Evolutionary conservation across 2,329 filamentous ascomycete species (phyloP), one percentile per base, ranked within the genome.

Genomic region (Zasmidium cellare): DNA sequence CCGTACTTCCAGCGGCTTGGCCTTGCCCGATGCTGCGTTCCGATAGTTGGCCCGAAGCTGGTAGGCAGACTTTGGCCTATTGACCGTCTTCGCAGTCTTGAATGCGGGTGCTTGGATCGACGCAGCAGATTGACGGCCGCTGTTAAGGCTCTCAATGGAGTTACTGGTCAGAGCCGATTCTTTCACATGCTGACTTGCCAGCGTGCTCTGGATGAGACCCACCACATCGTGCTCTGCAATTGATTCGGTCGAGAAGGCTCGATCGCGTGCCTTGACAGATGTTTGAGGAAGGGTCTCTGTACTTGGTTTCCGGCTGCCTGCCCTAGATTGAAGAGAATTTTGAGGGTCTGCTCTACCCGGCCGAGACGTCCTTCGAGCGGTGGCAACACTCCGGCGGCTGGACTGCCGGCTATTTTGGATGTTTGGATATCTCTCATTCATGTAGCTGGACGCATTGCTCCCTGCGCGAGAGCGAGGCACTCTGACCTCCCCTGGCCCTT

Each of bases 401-500:
- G 65, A 61, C 16, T 63, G 58, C 11, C 73, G 70, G 18, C 68
- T 69, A 2, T 70, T 73, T 5, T 74, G 64, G n/a, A 79, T 68
- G 46, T 71, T 72, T 0, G 77, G 75, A 55, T 77, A 79, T 0
- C 76, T 73, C 16, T 78, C 77, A 38, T 79, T 79, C 76, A 79
- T 79, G 31, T 70, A 69, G 47, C 72, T 46, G 20, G 62, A 60
- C 2, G 58, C 54, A 35, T 55, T 54, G 46, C 62, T 61, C 47
- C 62, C 56, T 1, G 60, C 46, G 9, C 58, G 54, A 9, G 58
- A 54, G 11, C 50, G 55, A 35, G 52, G 38, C 31, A 53, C 52
- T 23, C 45, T 25, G 23, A 54, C 28, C 19, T 56, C 55, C n/a
- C 49, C 46, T 19, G 45, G 46, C 31, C 51, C 56, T 41, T 56